These are phyloP conservation scores for Senna siamea DNA, from an alignment of 306 rosid species.

Conservation along the genomic window DNA sequence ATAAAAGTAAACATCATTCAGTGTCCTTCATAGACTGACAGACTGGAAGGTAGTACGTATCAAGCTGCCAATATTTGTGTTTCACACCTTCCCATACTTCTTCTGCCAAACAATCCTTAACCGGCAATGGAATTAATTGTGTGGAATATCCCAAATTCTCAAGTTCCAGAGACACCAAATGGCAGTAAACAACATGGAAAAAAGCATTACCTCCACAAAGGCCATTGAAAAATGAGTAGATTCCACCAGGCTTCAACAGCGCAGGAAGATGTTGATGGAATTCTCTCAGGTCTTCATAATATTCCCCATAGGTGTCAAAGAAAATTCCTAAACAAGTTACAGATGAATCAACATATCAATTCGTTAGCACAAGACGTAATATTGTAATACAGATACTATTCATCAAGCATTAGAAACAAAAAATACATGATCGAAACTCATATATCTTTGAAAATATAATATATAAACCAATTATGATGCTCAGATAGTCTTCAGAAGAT, in stretches of 20 bases:
- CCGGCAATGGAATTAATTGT: slow-evolving; percentile 86
- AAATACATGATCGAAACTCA: not conserved
- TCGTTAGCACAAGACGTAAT: not conserved
- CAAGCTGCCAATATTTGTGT: slow-evolving; percentile 97
- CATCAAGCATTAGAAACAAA: slow-evolving; percentile 10
- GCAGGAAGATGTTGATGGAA: slow-evolving; percentile 85
- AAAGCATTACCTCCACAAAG: slow-evolving; percentile 94
- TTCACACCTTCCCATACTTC: slow-evolving; percentile 93
- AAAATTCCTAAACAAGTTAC: slow-evolving; percentile 73
- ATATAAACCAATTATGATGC: not conserved
- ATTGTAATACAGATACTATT: not conserved
- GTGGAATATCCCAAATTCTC: slow-evolving; percentile 89
- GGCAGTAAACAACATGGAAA: slow-evolving; percentile 92
- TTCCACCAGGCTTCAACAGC: slow-evolving; percentile 80
- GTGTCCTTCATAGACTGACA: slow-evolving; percentile 68
- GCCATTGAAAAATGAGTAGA: slow-evolving; percentile 92
- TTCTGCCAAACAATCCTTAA: slow-evolving; percentile 86
- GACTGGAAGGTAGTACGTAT: slow-evolving; percentile 90
- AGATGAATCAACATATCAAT: slow-evolving; percentile 24
- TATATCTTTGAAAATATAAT: not conserved
- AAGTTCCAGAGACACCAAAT: slow-evolving; percentile 84
- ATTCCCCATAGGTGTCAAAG: slow-evolving; percentile 96
- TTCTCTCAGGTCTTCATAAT: slow-evolving; percentile 87
- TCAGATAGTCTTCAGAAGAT: not conserved
- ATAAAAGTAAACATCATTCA: slow-evolving; percentile 43